Evolutionary conservation across 2,329 filamentous ascomycete genomes (phyloP).

Genomic region (Ophiostoma populinum): DNA sequence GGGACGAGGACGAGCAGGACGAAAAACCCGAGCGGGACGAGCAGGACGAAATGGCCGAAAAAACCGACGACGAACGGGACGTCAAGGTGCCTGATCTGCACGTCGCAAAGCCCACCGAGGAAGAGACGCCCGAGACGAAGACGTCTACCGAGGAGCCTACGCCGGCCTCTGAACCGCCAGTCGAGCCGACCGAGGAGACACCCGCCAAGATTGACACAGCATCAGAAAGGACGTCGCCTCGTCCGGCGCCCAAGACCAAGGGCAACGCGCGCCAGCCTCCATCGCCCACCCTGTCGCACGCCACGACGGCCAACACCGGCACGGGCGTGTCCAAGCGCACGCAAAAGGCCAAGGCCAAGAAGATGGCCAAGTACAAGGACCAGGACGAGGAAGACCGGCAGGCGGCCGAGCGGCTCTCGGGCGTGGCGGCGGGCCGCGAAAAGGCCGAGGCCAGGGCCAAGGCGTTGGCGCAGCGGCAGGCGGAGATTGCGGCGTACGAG

Average conservation of each 20-base stretch:
- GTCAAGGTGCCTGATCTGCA: not conserved
- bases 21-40: not conserved
- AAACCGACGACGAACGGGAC: not conserved
- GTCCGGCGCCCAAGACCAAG: too few relatives aligned
- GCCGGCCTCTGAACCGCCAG: too few relatives aligned
- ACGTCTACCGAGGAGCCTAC: too few relatives aligned
- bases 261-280: constrained; percentile 3
- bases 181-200: not conserved
- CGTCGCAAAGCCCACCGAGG: not conserved
- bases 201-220: not conserved
- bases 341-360: constrained; percentile 70
- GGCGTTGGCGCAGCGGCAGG: constrained; percentile 51
- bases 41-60: not conserved
- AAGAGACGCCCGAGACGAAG: not conserved
- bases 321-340: constrained; percentile 38
- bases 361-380: constrained; percentile 80
- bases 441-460: constrained; percentile 51
- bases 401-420: constrained; percentile 73
- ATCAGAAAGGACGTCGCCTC: too few relatives aligned
- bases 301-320: constrained; percentile 25
- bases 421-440: constrained; percentile 49
- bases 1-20: constrained; percentile 7
- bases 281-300: constrained; percentile 9
- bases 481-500: constrained; percentile 52
- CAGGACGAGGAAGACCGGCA: constrained; percentile 89